Base-by-base conservation (phyloP, 331 rosid species). In the Spiraea crenata region DNA sequence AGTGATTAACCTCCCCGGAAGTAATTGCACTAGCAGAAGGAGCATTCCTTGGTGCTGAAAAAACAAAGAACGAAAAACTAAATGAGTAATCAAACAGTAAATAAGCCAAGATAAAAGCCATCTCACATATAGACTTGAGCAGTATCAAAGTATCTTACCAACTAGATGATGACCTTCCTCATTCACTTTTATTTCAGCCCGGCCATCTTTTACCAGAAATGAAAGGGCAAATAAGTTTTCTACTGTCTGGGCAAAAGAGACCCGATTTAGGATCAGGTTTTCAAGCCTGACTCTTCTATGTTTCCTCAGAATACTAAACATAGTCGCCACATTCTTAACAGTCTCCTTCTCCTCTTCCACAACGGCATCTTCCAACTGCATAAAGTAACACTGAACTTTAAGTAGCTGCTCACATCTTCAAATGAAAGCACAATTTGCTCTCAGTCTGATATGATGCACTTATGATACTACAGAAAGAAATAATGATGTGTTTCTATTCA, bases 171-270 rank as follows among this genome's bases (percentile, higher is more conserved):
- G 77, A 60, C 88, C 79, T 60, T 74, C 72, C 72, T 84, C 80
- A 52, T 89, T 86, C 47, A 89, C 47, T 51, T 68, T 73, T 47
- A 93, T 86, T 76, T 80, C 92, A 61, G 88, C 97, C 25, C 99
- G 86, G 38, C 97, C 97, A 65, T 93, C 99, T 82, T 93, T 93
- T 20, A 82, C 96, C 2, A 93, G 77, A 73, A 93, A 93, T 40
- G 99, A 93, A 7, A 93, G 84, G 12, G 97, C 82, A 74, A 93
- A 93, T 77, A 93, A 63, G 71, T 91, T 91, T 72, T 93, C 97
- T 41, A 91, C 90, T 0, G 95, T 93, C 82, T 87, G 96, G 37
- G 97, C 84, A 80, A 91, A 93, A 7, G 97, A 89, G 31, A 31
- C 72, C 59, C 85, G 81, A 75, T 89, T 86, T 73, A 93, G 69